Base-by-base conservation (phyloP, 176 grass and related monocot genomes). In the Ananas comosus region DNA sequence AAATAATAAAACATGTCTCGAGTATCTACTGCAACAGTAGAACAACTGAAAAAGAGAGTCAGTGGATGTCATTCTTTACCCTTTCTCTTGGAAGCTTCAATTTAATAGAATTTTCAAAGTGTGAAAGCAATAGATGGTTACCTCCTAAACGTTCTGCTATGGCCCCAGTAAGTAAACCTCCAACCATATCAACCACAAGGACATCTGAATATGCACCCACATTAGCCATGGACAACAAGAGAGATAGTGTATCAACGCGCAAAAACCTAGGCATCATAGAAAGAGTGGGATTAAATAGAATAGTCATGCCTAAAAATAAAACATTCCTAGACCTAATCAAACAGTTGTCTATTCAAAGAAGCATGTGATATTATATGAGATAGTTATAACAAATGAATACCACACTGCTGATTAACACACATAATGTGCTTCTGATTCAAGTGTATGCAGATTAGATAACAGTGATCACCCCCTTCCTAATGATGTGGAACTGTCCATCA, bases 61-160 rank as follows among this genome's bases (percentile, higher is more conserved):
- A 59, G 8, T 14, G 54, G 54, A 59, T 13, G n/a, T 59, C n/a
- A 59, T 59, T 18, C 16, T 59, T 13, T 59, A 59, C 13, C 6
- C 9, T 59, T 59, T 42, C 5, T 42, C 33, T 59, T 17, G 14
- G 54, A 21, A 59, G 54, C 54, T 59, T 59, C 54, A n/a, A 58
- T 7, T 8, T 19, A 59, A 12, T 22, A 13, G 2, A 50, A 64
- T 69, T 7, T 57, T 21, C 24, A 51, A 70, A 77, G 64, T 49
- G 33, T 67, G 51, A 14, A 80, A 64, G 67, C 22, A 75, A 69
- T 48, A 4, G 72, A 72, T 23, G 27, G 22, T 70, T 78, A 99
- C 94, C 86, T 90, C 94, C 94, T 83, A 93, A 70, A 11, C 86
- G 85, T 78, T 99, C 94, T 52, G 94, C 89, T 70, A 88, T 83